Conservation (phyloP, 2,329 filamentous ascomycete species). For the Celoporthe dispersa region DNA sequence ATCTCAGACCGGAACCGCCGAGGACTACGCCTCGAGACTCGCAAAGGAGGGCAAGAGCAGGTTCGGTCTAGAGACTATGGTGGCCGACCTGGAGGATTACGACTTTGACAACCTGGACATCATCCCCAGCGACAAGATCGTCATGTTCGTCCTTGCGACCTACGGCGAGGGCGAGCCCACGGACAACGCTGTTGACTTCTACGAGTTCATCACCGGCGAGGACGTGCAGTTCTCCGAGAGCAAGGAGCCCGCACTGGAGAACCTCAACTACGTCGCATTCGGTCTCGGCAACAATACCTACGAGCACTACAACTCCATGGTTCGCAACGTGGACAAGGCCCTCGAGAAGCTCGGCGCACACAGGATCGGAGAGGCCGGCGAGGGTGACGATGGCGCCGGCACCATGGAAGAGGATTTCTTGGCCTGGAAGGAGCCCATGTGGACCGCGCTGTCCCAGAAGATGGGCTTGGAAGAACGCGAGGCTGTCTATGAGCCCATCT, state of each 20-base stretch:
- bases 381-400: slow-evolving; percentile 95
- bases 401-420: slow-evolving; percentile 99
- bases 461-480: slow-evolving; percentile 95
- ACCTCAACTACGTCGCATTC: slow-evolving; percentile 92
- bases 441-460: slow-evolving; percentile 79
- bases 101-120: slow-evolving; percentile 93
- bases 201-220: slow-evolving; percentile 89
- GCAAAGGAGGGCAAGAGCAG: slow-evolving; percentile 97
- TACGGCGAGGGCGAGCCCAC: slow-evolving; percentile 99
- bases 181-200: slow-evolving; percentile 98
- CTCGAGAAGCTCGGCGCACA: slow-evolving; percentile 81
- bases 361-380: slow-evolving; percentile 84
- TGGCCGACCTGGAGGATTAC: slow-evolving; percentile 96
- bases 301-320: slow-evolving; percentile 99
- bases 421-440: slow-evolving; percentile 99
- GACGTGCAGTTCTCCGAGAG: slow-evolving; percentile 80
- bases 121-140: slow-evolving; percentile 86
- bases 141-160: slow-evolving; percentile 93
- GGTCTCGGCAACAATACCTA: slow-evolving; percentile 99
- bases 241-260: slow-evolving; percentile 72
- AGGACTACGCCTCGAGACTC: slow-evolving; percentile 94
- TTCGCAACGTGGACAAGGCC: slow-evolving; percentile 84
- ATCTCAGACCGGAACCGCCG: slow-evolving; percentile 96
- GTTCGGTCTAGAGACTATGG: slow-evolving; percentile 97
- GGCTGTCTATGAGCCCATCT: slow-evolving; percentile 92